A percentile compares a stretch with the other conserved stretches of the same genome.
These are phyloP conservation scores for Vigna nakashimae DNA, from an alignment of 306 rosid species.

Conservation along the genomic window DNA sequence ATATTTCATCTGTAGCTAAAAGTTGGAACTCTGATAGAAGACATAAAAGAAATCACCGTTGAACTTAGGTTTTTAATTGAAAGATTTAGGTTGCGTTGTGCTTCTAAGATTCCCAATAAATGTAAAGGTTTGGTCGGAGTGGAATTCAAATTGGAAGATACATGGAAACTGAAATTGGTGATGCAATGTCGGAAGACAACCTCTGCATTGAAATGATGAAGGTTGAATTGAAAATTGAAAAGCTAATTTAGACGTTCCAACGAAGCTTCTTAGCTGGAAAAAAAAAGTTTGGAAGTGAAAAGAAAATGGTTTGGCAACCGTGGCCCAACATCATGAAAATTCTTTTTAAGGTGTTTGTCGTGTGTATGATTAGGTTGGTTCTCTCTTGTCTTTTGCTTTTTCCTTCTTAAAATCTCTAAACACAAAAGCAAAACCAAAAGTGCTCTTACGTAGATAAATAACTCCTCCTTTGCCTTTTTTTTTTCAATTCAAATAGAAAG, in stretches of 20 bases:
- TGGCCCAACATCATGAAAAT: constrained; percentile 35
- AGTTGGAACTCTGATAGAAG: too few species aligned
- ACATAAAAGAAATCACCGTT: too few species aligned
- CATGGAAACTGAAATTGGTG: constrained; percentile 13
- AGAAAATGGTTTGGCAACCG: constrained; percentile 33
- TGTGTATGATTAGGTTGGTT: constrained; percentile 48
- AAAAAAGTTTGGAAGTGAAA: constrained; percentile 12
- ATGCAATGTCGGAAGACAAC: constrained; percentile 15
- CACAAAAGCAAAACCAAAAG: not conserved
- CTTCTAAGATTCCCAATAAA: constrained; percentile 37
- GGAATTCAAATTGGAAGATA: constrained; percentile 22
- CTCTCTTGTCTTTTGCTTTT: constrained; percentile 28
- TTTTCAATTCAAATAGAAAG: not conserved
- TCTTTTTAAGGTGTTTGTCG: constrained; percentile 40
- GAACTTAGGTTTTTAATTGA: too few species aligned
- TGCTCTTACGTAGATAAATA: not conserved
- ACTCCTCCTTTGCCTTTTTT: not conserved
- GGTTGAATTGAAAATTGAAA: constrained; percentile 31
- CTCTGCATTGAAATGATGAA: constrained; percentile 41
- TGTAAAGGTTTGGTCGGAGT: not conserved
- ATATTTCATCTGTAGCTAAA: too few species aligned
- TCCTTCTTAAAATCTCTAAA: constrained; percentile 2
- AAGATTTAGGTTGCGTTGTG: not conserved
- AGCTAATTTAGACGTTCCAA: constrained; percentile 39
- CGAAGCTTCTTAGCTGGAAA: constrained; percentile 54